Conservation (phyloP, 2,329 filamentous ascomycete genomes). For the Trichoderma koningiopsis region DNA sequence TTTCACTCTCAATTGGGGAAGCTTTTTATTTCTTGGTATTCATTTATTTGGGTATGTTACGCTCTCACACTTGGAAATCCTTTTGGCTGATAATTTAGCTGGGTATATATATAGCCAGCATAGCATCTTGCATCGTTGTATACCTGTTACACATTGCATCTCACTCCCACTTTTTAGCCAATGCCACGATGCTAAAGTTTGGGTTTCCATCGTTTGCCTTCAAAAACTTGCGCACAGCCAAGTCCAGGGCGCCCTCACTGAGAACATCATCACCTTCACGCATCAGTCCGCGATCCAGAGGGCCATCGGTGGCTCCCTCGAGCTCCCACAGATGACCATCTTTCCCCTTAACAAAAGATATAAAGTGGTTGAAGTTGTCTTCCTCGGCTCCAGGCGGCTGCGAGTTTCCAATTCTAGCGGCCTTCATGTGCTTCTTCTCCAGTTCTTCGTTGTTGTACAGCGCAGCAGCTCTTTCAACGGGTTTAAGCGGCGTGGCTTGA, state of each 20-base stretch:
- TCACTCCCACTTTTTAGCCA: slow-evolving; percentile 33
- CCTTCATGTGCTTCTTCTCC: slow-evolving; percentile 72
- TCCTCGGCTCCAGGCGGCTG: slow-evolving; percentile 62
- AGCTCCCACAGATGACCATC: slow-evolving; percentile 74
- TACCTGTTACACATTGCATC: too few relatives aligned
- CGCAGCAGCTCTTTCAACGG: slow-evolving; percentile 63
- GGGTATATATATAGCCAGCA: too few relatives aligned
- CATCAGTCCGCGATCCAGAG: slow-evolving; percentile 65
- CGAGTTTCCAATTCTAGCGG: slow-evolving; percentile 69
- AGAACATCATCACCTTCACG: slow-evolving; percentile 61
- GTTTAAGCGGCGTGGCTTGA: slow-evolving; percentile 63
- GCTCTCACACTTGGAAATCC: not conserved
- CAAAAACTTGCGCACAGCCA: slow-evolving; percentile 54
- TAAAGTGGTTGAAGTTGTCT: slow-evolving; percentile 72
- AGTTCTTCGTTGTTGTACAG: slow-evolving; percentile 71
- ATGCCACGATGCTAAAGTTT: slow-evolving; percentile 45
- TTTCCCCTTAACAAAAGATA: slow-evolving; percentile 73
- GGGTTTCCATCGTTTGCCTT: slow-evolving; percentile 40
- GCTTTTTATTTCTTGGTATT: not conserved
- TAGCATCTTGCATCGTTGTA: too few relatives aligned
- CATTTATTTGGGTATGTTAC: not conserved
- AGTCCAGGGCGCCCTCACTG: slow-evolving; percentile 67
- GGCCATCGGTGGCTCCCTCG: slow-evolving; percentile 74
- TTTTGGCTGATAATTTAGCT: not conserved
- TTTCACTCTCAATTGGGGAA: not conserved